Evolutionary conservation across 75 land plant species (phyloP), one percentile per base, ranked within the genome.

Genomic region (Pinus albicaulis): DNA sequence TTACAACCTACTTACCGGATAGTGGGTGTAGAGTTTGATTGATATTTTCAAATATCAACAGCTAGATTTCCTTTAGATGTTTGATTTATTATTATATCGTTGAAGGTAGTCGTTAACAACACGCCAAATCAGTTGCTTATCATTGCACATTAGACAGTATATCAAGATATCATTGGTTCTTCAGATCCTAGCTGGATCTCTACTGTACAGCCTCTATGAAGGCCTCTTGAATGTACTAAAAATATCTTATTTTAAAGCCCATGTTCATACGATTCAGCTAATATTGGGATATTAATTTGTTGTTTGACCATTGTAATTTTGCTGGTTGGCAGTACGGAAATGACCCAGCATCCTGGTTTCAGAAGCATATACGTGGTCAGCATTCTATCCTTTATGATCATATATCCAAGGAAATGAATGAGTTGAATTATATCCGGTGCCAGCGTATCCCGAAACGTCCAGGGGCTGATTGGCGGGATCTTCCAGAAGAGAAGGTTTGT

Each of bases 401-500:
- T 78, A 92, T 96, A 72, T 82, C 96, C 26, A 96, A 96, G 73
- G 99, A 96, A 77, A 96, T 96, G 99, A 96, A 96, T 77, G 99
- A 96, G 76, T 85, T 96, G 25, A 96, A 96, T 76, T 83, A 83
- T 34, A 92, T 92, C 56, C 83, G 99, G 56, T 96, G 99, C 77
- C 91, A 96, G 64, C 82, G 83, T 23, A 93, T 96, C 59, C 99
- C 99, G 22, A 93, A 90, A 70, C 88, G 88, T 12, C 95, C 99
- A 55, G 99, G 99, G 79, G 92, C 99, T 79, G 99, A 96, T 78
- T 96, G 99, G 99, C 97, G 78, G 72, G 94, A 90, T 63, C 93
- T 96, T 68, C 99, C 99, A 19, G 99, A 92, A 64, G 92, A 93
- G 65, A 96, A 96, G 92, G 99, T 92, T 82, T 17, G 61, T 5